A percentile compares a stretch with the other conserved stretches of the same genome.
These are phyloP conservation scores for Avicennia marina DNA, from an alignment of 257 asterid species.

Conservation along the genomic window DNA sequence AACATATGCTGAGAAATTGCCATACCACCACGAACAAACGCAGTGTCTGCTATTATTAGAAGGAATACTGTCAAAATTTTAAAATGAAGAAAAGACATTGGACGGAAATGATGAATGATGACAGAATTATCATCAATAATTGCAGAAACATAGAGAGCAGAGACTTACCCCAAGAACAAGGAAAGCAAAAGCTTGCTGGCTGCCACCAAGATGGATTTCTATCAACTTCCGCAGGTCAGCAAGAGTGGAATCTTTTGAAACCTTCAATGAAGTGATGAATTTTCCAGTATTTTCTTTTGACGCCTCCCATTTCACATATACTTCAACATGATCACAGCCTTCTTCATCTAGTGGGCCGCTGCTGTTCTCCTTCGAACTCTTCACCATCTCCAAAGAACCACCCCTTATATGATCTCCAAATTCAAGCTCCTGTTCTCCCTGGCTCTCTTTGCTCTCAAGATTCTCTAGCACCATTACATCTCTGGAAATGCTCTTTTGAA, in stretches of 20 bases:
- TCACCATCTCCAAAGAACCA: constrained; percentile 15
- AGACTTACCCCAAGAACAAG: constrained; percentile 46
- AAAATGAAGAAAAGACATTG: background rate
- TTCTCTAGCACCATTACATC: constrained; percentile 13
- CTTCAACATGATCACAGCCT: constrained; percentile 31
- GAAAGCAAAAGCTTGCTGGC: constrained; percentile 50
- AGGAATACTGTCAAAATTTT: background rate
- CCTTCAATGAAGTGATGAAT: constrained; percentile 53
- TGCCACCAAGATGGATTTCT: constrained; percentile 65
- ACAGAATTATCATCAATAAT: background rate
- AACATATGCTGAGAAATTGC: no score
- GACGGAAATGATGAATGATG: background rate
- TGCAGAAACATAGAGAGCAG: background rate
- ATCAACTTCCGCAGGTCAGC: constrained; percentile 82
- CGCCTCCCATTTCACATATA: constrained; percentile 81
- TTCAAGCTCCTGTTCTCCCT: constrained; percentile 16
- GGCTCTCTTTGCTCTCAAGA: constrained; percentile 12
- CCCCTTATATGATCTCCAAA: background rate
- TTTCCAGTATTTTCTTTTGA: constrained; percentile 71
- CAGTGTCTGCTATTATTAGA: no score
- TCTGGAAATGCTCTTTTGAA: constrained; percentile 9
- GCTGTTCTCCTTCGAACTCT: constrained; percentile 33
- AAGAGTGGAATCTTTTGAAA: constrained; percentile 56
- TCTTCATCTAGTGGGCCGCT: constrained; percentile 16
- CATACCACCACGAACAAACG: no score